Evolutionary conservation across 768 basidiomycete species (phyloP).

Genomic region (Auricularia auricula-judae): DNA sequence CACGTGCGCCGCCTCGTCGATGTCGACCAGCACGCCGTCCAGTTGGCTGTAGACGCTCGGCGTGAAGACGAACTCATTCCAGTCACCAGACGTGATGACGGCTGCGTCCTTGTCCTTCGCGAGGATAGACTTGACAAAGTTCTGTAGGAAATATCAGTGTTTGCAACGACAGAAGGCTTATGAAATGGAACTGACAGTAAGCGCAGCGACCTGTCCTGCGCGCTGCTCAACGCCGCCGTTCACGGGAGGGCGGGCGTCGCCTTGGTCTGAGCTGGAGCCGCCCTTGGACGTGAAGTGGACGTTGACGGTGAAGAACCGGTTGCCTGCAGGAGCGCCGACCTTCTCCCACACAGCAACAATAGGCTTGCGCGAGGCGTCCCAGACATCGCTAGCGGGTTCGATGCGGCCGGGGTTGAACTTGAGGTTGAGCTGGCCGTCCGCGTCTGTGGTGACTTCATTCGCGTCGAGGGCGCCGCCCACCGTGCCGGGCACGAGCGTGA

Average conservation of each 20-base stretch:
- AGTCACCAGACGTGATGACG: slow-evolving; percentile 47
- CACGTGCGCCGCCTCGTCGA: slow-evolving; percentile 39
- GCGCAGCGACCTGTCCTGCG: slow-evolving; percentile 36
- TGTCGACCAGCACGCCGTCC: slow-evolving; percentile 30
- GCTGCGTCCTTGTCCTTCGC: slow-evolving; percentile 31
- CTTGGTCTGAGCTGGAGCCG: slow-evolving; percentile 42
- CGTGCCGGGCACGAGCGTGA: slow-evolving; percentile 24
- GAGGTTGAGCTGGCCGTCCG: slow-evolving; percentile 25
- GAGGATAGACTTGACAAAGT: slow-evolving; percentile 37
- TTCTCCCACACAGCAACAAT: slow-evolving; percentile 48
- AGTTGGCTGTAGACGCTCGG: slow-evolving; percentile 40
- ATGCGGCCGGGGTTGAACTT: slow-evolving; percentile 56
- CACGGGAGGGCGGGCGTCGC: slow-evolving; percentile 47
- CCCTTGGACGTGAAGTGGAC: slow-evolving; percentile 49
- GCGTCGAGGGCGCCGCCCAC: slow-evolving; percentile 38
- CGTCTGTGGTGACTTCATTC: slow-evolving; percentile 25
- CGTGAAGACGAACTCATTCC: slow-evolving; percentile 48
- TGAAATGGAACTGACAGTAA: slow-evolving; percentile 30
- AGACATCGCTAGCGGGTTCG: slow-evolving; percentile 42
- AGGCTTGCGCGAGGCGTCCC: slow-evolving; percentile 48
- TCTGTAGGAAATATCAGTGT: slow-evolving; percentile 1
- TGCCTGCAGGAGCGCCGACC: slow-evolving; percentile 18
- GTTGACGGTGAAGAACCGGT: slow-evolving; percentile 46
- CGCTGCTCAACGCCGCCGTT: slow-evolving; percentile 40
- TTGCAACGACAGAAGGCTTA: not conserved